These are phyloP conservation scores for Hymenoscyphus fructigenus DNA, from an alignment of 2,329 filamentous ascomycete species.

Conservation along the genomic window DNA sequence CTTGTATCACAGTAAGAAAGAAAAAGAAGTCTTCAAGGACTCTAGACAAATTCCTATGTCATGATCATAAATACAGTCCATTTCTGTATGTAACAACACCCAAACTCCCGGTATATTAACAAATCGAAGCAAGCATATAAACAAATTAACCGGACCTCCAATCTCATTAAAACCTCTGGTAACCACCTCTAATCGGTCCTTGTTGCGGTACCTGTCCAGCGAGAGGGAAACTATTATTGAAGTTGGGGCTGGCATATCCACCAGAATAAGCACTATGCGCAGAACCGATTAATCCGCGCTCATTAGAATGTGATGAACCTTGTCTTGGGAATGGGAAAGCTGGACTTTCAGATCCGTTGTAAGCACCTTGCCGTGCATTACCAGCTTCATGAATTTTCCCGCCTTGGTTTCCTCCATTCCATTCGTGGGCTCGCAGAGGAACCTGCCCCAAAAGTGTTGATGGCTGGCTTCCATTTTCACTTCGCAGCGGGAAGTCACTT, in stretches of 20 bases:
- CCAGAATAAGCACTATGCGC: slow-evolving; percentile 5
- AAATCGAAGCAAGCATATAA: slow-evolving; percentile 1
- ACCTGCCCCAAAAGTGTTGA: slow-evolving; percentile 15
- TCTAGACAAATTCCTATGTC: neutral
- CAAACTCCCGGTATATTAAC: slow-evolving; percentile 1
- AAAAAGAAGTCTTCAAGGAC: neutral
- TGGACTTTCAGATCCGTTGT: slow-evolving; percentile 19
- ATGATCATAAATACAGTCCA: slow-evolving; percentile 1
- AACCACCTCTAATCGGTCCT: neutral
- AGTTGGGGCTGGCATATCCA: neutral
- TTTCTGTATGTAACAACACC: neutral
- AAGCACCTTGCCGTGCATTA: slow-evolving; percentile 22
- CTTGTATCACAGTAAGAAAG: neutral
- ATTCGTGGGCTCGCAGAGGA: slow-evolving; percentile 20
- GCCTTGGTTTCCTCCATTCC: slow-evolving; percentile 25
- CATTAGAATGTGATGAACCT: neutral
- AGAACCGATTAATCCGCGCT: neutral
- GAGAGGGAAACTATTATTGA: neutral
- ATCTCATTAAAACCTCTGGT: slow-evolving; percentile 7
- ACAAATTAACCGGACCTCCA: neutral
- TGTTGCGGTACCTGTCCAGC: neutral
- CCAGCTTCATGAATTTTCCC: slow-evolving; percentile 22
- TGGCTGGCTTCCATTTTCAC: slow-evolving; percentile 10
- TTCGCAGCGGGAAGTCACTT: slow-evolving; percentile 20
- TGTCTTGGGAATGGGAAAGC: slow-evolving; percentile 17